Conservation (phyloP, 306 rosid genomes). For the Pterocarpus santalinus region DNA sequence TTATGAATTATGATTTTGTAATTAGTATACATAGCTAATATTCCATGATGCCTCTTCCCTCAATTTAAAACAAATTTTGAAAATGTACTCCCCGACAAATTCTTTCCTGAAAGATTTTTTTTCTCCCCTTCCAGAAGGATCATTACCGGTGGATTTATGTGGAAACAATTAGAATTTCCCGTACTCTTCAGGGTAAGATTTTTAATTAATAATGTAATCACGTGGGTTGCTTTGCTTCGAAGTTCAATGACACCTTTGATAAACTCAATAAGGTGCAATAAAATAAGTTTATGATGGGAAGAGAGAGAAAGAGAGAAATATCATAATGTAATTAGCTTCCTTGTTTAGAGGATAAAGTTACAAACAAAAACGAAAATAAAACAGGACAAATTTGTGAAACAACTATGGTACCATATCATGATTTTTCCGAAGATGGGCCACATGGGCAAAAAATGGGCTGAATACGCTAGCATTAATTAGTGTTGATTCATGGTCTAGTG, state of each 20-base stretch:
- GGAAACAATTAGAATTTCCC: neutral
- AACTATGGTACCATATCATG: neutral
- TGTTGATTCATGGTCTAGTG: neutral
- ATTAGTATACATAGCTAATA: neutral
- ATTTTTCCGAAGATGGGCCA: neutral
- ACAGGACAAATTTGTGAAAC: neutral
- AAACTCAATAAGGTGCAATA: neutral
- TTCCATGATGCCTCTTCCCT: neutral
- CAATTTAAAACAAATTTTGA: neutral
- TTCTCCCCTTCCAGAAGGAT: neutral
- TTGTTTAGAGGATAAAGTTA: conserved; percentile 34
- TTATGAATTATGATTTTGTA: neutral
- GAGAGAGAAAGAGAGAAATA: neutral
- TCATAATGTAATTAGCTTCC: neutral
- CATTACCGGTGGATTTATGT: neutral
- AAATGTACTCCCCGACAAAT: neutral
- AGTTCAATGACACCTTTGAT: conserved; percentile 17
- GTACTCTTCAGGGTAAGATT: neutral
- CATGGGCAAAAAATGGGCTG: too few relatives aligned
- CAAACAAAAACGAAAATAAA: neutral
- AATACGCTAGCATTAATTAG: neutral
- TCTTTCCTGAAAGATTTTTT: neutral
- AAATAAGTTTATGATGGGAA: neutral
- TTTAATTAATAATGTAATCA: conserved; percentile 15
- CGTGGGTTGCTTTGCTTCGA: conserved; percentile 41